A percentile compares a stretch with the other conserved stretches of the same genome.
phyloP scores from a whole-genome alignment of 768 basidiomycete species.

The Calocera viscosa region DNA sequence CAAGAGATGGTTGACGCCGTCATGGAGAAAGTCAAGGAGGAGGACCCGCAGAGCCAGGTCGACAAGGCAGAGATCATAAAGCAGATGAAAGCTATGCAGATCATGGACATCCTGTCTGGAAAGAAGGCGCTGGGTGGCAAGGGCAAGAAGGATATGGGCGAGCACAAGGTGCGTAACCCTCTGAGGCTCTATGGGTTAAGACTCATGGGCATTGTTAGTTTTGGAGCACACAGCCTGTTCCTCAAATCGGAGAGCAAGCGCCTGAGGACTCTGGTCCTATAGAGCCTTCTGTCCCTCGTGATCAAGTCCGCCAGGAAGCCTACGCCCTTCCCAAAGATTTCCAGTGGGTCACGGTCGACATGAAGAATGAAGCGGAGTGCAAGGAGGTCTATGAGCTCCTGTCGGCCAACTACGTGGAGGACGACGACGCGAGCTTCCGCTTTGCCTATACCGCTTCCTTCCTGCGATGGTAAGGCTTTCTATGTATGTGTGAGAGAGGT shows the following conservation, averaged over 20 bases:
- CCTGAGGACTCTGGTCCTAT: slow-evolving; percentile 74
- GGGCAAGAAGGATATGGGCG: slow-evolving; percentile 68
- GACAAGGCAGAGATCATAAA: slow-evolving; percentile 55
- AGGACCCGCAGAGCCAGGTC: slow-evolving; percentile 37
- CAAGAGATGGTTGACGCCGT: slow-evolving; percentile 55
- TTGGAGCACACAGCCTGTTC: slow-evolving; percentile 95
- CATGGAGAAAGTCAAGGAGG: slow-evolving; percentile 50
- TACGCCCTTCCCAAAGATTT: slow-evolving; percentile 85
- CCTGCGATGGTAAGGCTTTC: slow-evolving; percentile 56
- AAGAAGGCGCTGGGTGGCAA: slow-evolving; percentile 63
- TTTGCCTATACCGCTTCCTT: slow-evolving; percentile 95
- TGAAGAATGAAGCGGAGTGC: slow-evolving; percentile 54
- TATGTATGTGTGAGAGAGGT: not conserved
- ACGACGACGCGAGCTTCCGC: slow-evolving; percentile 88
- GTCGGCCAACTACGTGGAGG: slow-evolving; percentile 91
- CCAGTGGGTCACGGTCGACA: slow-evolving; percentile 75
- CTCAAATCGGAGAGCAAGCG: slow-evolving; percentile 59
- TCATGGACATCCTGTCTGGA: slow-evolving; percentile 76
- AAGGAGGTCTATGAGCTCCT: slow-evolving; percentile 87
- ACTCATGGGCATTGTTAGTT: slow-evolving; percentile 42
- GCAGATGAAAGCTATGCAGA: slow-evolving; percentile 62
- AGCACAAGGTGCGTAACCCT: slow-evolving; percentile 58
- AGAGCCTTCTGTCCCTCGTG: slow-evolving; percentile 61
- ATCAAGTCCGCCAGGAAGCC: slow-evolving; percentile 77
- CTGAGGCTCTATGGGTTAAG: slow-evolving; percentile 1